Evolutionary conservation across 768 basidiomycete species (phyloP).

Genomic region (Lepiota venenata): DNA sequence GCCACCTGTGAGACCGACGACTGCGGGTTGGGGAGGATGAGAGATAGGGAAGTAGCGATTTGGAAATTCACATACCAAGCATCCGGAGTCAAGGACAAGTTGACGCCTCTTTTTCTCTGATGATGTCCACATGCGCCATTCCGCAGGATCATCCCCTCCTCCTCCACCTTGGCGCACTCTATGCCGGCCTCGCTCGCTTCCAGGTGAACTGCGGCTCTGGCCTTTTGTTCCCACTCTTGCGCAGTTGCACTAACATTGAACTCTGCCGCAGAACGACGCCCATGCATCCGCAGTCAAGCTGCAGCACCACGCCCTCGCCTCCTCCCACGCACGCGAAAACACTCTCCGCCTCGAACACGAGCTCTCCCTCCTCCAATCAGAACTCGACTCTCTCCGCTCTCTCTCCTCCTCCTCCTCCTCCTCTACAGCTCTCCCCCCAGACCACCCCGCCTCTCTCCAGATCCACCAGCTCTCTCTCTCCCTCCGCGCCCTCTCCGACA

Average conservation of each 20-base stretch:
- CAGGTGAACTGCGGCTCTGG: too few species aligned
- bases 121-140: neutral
- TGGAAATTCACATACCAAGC: conserved; percentile 7
- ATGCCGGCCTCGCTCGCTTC: neutral
- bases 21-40: conserved; percentile 36
- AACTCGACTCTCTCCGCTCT: conserved; percentile 54
- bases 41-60: too few species aligned
- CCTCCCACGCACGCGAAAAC: conserved; percentile 45
- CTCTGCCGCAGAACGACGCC: conserved; percentile 58
- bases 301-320: conserved; percentile 57
- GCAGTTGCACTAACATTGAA: too few species aligned
- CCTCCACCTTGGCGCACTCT: neutral
- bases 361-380: conserved; percentile 52
- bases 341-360: conserved; percentile 51
- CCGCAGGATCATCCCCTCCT: conserved; percentile 4
- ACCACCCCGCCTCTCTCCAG: conserved; percentile 28
- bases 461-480: conserved; percentile 61
- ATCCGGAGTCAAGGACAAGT: neutral
- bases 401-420: conserved; percentile 46
- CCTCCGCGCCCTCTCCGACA: conserved; percentile 64
- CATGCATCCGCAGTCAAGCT: conserved; percentile 63
- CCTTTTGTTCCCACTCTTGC: too few species aligned
- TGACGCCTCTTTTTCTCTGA: neutral
- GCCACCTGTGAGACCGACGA: conserved; percentile 93
- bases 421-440: conserved; percentile 21